A percentile compares a stretch with the other conserved stretches of the same genome.
Evolutionary conservation across 2,329 filamentous ascomycete species (phyloP).

Genomic region (Aspergillus hiratsukae): DNA sequence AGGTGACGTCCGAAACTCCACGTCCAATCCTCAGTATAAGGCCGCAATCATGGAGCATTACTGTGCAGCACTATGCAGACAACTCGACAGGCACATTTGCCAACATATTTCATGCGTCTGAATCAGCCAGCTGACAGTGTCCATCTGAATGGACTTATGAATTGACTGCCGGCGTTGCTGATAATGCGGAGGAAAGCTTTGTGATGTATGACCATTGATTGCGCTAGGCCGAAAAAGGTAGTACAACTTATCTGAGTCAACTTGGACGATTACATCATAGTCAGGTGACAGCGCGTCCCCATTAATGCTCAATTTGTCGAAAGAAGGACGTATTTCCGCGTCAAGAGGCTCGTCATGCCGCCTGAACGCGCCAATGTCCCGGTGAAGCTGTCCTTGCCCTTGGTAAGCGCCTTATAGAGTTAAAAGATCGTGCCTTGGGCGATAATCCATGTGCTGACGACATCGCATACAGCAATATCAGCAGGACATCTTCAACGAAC

Average conservation of each 20-base stretch:
- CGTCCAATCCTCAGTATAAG: too few relatives aligned
- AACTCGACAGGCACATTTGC: too few relatives aligned
- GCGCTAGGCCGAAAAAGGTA: background rate
- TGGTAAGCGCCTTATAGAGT: constrained; percentile 38
- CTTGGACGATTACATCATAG: background rate
- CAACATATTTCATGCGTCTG: too few relatives aligned
- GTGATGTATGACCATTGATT: background rate
- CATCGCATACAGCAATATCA: constrained; percentile 65
- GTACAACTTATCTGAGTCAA: background rate
- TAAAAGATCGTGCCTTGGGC: background rate
- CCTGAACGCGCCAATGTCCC: constrained; percentile 42
- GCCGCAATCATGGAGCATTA: too few relatives aligned
- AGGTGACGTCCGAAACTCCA: too few relatives aligned
- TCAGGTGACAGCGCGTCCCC: background rate
- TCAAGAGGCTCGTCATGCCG: constrained; percentile 37
- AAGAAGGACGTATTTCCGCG: constrained; percentile 1
- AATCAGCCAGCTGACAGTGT: too few relatives aligned
- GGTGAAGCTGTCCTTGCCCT: constrained; percentile 60
- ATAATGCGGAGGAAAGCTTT: too few relatives aligned
- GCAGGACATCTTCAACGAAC: constrained; percentile 88
- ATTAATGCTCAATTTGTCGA: background rate
- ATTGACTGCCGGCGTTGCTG: too few relatives aligned
- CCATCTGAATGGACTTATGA: too few relatives aligned
- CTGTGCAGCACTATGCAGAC: too few relatives aligned
- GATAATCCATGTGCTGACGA: constrained; percentile 9